Percentiles rank a stretch among this genome's conserved stretches.
Evolutionary conservation across 169 alveolate species (phyloP).

Genomic region (Plasmodium gaboni): DNA sequence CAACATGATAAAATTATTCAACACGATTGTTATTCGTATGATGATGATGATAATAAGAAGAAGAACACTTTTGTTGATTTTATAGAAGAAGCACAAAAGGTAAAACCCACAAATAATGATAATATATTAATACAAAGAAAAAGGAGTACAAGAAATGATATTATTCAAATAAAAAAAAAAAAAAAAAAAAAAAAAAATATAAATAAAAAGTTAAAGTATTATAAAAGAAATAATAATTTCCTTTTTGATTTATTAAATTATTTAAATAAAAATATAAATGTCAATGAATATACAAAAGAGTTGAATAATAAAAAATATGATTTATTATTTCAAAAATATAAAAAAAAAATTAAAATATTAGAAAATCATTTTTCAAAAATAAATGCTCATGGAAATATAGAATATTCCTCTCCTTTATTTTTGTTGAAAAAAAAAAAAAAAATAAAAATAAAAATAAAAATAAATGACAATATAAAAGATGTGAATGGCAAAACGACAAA

Average conservation of each 20-base stretch:
- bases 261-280: conserved; percentile 24
- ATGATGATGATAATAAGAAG: no score
- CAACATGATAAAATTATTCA: no score
- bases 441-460: background rate
- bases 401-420: conserved; percentile 33
- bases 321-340: conserved; percentile 37
- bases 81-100: no score
- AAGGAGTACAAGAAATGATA: background rate
- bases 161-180: background rate
- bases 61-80: no score
- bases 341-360: conserved; percentile 42
- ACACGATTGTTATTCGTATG: no score
- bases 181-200: no score
- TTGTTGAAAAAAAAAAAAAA: conserved; percentile 18
- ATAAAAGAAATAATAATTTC: conserved; percentile 15
- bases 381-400: conserved; percentile 35
- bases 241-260: conserved; percentile 36
- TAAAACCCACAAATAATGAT: no score
- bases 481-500: background rate
- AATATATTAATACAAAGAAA: no score
- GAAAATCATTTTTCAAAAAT: conserved; percentile 36
- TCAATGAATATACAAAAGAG: conserved; percentile 51
- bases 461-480: background rate
- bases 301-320: conserved; percentile 34
- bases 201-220: background rate